Evolutionary conservation across 1,139 yeast species (phyloP), one percentile per base, ranked within the genome.

Genomic region (Meyerozyma elateridarum): DNA sequence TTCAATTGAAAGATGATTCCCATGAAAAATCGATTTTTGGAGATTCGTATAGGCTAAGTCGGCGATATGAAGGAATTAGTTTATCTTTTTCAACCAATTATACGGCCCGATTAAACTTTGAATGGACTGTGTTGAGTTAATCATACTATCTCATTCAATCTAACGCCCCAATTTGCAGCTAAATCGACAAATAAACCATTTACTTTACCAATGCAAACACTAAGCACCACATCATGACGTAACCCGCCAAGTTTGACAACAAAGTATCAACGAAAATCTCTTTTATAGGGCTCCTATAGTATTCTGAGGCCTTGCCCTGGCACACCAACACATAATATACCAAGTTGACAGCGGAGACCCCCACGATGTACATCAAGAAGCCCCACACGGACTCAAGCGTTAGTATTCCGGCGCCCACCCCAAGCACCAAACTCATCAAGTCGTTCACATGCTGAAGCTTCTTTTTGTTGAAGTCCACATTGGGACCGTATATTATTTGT

Each of bases 171-270:
- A n/a, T n/a, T n/a, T n/a, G n/a, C n/a, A n/a, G n/a, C n/a, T n/a
- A n/a, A n/a, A n/a, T n/a, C n/a, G n/a, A n/a, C n/a, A n/a, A n/a
- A n/a, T n/a, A n/a, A n/a, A n/a, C n/a, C n/a, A n/a, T n/a, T 11
- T 14, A 42, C 36, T 47, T 47, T 14, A 72, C 74, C 44, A 85
- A 59, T 0, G 91, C 93, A 56, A 76, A 80, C 29, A 81, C 74
- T 50, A 85, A 64, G 42, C 95, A 83, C 95, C 95, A 85, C 67
- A 83, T 77, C 80, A 85, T 80, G 17, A 83, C 65, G 49, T 64
- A 85, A 12, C 91, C 85, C 3, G 89, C 76, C 11, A 82, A 49
- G 36, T 79, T 79, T 24, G 79, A 61, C 12, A 74, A 59, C 5
- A 83, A 40, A 11, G 81, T 76, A 29, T 69, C 75, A 3, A 79